Conservation (phyloP, 106 monocot genomes). For the Ottelia alismoides region DNA sequence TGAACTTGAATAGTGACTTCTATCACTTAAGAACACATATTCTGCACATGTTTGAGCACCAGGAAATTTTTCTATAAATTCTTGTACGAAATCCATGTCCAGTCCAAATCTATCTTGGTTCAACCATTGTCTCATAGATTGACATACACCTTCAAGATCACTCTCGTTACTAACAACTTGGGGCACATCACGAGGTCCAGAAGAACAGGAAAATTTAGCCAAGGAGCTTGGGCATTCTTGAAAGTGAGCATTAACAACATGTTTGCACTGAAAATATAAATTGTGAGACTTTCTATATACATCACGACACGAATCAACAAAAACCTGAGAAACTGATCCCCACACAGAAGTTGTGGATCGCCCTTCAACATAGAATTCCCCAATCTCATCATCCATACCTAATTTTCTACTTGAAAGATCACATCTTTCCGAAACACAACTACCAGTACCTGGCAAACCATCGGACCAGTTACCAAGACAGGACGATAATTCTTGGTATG, state of each 20-base stretch:
- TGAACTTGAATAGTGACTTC: slow-evolving; percentile 26
- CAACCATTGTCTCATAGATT: slow-evolving; percentile 55
- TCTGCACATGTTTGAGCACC: slow-evolving; percentile 41
- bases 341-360: slow-evolving; percentile 66
- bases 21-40: slow-evolving; percentile 52
- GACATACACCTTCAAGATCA: slow-evolving; percentile 47
- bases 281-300: slow-evolving; percentile 45
- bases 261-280: slow-evolving; percentile 55
- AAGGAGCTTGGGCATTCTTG: slow-evolving; percentile 17
- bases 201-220: slow-evolving; percentile 46
- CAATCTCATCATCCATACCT: slow-evolving; percentile 40
- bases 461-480: slow-evolving; percentile 22
- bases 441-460: slow-evolving; percentile 1
- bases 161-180: too few species aligned
- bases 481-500: slow-evolving; percentile 34
- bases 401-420: slow-evolving; percentile 4
- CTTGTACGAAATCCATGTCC: slow-evolving; percentile 76
- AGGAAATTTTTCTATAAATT: slow-evolving; percentile 78
- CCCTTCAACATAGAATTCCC: slow-evolving; percentile 73
- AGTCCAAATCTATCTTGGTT: slow-evolving; percentile 88
- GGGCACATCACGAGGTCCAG: too few species aligned
- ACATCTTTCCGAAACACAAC: not conserved
- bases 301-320: slow-evolving; percentile 50
- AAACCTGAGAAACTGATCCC: slow-evolving; percentile 57
- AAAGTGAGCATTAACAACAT: slow-evolving; percentile 13